phyloP scores from a whole-genome alignment of 192 early-diverging fungal species.

The Neocallimastix lanati region DNA sequence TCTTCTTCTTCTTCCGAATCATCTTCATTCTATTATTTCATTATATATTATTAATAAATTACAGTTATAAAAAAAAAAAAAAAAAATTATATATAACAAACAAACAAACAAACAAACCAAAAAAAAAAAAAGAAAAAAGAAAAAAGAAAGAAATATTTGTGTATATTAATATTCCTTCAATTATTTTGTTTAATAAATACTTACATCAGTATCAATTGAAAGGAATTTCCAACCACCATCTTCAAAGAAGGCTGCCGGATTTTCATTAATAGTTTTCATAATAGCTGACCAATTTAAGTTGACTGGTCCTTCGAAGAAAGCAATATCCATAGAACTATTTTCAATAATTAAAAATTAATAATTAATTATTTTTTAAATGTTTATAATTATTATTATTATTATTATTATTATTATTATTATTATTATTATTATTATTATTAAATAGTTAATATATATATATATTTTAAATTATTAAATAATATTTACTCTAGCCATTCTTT shows the following conservation, averaged over 20 bases:
- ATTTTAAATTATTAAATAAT: not conserved
- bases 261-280: slow-evolving; percentile 93
- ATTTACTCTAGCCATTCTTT: slow-evolving; percentile 84
- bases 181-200: not conserved
- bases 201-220: slow-evolving; percentile 39
- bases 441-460: no score
- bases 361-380: no score
- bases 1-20: slow-evolving; percentile 6
- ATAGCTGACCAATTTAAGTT: slow-evolving; percentile 90
- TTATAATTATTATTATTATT: no score
- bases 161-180: no score
- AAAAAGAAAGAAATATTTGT: no score
- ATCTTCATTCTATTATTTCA: not conserved
- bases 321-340: slow-evolving; percentile 69
- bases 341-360: not conserved
- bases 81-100: no score
- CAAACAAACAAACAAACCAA: no score
- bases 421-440: no score
- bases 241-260: slow-evolving; percentile 76
- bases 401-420: no score
- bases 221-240: slow-evolving; percentile 90
- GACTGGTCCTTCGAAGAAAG: slow-evolving; percentile 80
- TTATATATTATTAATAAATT: no score
- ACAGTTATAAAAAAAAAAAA: no score
- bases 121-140: no score